Conservation (phyloP, 371 early-diverging fungal genomes). For the Lichtheimia corymbifera region DNA sequence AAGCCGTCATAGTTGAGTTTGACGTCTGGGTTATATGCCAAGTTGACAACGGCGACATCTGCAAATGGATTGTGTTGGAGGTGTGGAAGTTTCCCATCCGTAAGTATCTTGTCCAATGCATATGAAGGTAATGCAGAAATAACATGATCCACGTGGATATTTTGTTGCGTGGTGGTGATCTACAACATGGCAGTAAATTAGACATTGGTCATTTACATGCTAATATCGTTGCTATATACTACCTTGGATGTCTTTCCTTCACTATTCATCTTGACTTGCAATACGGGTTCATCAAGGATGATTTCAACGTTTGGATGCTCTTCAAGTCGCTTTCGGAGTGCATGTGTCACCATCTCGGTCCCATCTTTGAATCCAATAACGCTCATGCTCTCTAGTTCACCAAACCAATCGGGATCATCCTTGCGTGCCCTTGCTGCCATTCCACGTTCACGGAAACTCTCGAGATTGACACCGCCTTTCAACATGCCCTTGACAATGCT, state of each 20-base stretch:
- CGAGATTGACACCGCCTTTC: conserved; percentile 35
- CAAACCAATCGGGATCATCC: conserved; percentile 58
- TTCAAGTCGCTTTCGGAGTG: conserved; percentile 52
- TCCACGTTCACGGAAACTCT: conserved; percentile 39
- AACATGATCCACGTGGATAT: conserved; percentile 53
- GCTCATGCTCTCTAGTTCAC: conserved; percentile 61
- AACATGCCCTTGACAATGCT: conserved; percentile 55
- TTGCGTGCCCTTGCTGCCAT: conserved; percentile 39
- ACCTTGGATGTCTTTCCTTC: conserved; percentile 35
- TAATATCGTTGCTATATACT: background rate
- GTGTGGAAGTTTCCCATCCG: conserved; percentile 28
- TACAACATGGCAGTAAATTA: conserved; percentile 3
- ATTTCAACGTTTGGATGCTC: conserved; percentile 56
- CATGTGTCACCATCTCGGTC: conserved; percentile 68
- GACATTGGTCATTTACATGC: no score
- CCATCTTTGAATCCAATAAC: conserved; percentile 84
- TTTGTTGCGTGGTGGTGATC: conserved; percentile 30
- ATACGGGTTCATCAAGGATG: conserved; percentile 37
- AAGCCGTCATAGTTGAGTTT: conserved; percentile 74
- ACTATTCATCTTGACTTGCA: conserved; percentile 28
- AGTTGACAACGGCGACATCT: conserved; percentile 88
- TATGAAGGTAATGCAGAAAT: conserved; percentile 72
- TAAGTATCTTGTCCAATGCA: conserved; percentile 38
- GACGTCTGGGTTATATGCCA: conserved; percentile 58
- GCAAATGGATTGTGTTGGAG: conserved; percentile 65